Percentiles rank a stretch among this genome's conserved stretches.
phyloP scores from a whole-genome alignment of 768 basidiomycete species.

The Guyanaporus albipodus region DNA sequence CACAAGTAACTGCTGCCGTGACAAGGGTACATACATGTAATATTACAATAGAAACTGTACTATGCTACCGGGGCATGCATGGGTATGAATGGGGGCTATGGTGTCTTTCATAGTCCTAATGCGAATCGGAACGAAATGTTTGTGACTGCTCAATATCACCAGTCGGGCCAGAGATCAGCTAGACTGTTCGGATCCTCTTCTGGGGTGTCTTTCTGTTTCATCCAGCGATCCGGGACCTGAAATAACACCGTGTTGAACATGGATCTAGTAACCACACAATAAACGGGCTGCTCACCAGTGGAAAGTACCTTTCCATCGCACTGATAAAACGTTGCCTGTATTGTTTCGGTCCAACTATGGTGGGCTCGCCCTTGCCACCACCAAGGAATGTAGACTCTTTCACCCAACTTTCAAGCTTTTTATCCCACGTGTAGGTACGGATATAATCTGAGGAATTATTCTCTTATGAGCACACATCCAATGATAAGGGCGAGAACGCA shows the following conservation, averaged over 20 bases:
- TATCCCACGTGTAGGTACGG: slow-evolving; percentile 97
- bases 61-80: slow-evolving; percentile 25
- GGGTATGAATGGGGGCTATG: slow-evolving; percentile 13
- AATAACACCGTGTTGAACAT: slow-evolving; percentile 1
- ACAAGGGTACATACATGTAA: too few species aligned
- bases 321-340: slow-evolving; percentile 84
- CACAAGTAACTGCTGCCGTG: too few species aligned
- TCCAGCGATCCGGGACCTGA: slow-evolving; percentile 87
- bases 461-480: slow-evolving; percentile 3
- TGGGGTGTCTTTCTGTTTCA: slow-evolving; percentile 77
- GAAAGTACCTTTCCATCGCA: slow-evolving; percentile 89
- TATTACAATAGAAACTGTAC: slow-evolving; percentile 23
- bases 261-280: neutral
- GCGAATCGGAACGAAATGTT: neutral
- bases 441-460: slow-evolving; percentile 66
- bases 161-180: slow-evolving; percentile 61
- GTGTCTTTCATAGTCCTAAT: slow-evolving; percentile 1
- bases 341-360: slow-evolving; percentile 93
- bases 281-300: slow-evolving; percentile 50
- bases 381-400: slow-evolving; percentile 93
- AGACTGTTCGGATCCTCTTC: slow-evolving; percentile 66
- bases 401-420: slow-evolving; percentile 97
- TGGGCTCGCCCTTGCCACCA: slow-evolving; percentile 83
- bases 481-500: neutral
- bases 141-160: slow-evolving; percentile 32